Evolutionary conservation across 257 asterid species (phyloP).

Genomic region (Plantago ovata): DNA sequence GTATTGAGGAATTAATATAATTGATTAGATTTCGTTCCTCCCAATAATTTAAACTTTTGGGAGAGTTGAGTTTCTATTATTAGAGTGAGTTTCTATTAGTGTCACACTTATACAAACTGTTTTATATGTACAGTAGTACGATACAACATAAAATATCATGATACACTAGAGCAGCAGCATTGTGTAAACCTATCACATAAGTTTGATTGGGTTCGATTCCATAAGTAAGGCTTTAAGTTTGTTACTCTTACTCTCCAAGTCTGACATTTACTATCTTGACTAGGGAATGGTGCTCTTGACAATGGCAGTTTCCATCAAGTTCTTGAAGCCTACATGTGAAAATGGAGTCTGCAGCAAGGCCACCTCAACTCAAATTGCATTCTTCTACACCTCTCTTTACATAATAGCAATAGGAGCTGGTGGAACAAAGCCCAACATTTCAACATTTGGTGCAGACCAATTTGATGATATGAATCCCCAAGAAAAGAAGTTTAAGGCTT

Average conservation of each 20-base stretch:
- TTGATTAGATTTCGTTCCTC: too few relatives aligned
- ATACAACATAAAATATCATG: too few relatives aligned
- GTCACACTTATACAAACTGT: too few relatives aligned
- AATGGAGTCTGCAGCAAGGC: conserved; percentile 76
- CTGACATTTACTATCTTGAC: not conserved
- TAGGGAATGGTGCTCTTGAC: conserved; percentile 86
- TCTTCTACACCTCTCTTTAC: conserved; percentile 77
- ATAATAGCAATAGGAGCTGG: conserved; percentile 79
- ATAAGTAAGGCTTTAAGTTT: too few relatives aligned
- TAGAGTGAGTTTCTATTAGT: too few relatives aligned
- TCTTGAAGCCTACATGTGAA: conserved; percentile 53
- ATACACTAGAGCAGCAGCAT: too few relatives aligned
- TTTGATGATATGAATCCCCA: conserved; percentile 64
- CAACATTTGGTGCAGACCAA: conserved; percentile 92
- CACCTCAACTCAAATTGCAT: conserved; percentile 45
- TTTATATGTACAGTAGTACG: too few relatives aligned
- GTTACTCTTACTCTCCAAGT: not conserved
- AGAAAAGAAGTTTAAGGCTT: conserved; percentile 64
- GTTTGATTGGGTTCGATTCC: too few relatives aligned
- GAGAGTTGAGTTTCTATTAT: too few relatives aligned
- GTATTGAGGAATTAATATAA: too few relatives aligned
- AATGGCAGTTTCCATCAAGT: conserved; percentile 62
- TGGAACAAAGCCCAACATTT: conserved; percentile 85
- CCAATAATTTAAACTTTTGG: too few relatives aligned
- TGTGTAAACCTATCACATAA: too few relatives aligned